Base-by-base conservation (phyloP, 805 yeast species). In the Lachancea nothofagi region DNA sequence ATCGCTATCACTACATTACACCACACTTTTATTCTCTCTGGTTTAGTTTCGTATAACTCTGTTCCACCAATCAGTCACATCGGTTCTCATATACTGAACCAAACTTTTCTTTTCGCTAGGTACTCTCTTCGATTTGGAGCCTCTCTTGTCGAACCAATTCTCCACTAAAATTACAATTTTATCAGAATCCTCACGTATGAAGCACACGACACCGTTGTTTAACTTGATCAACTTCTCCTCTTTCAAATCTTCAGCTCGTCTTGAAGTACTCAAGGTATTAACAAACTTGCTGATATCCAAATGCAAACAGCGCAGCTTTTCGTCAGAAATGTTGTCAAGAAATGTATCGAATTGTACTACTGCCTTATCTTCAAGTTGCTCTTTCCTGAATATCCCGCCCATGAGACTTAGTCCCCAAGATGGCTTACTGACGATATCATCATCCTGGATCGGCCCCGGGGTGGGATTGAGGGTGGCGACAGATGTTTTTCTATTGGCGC, bases 191-290 rank as follows among this genome's bases (percentile, higher is more conserved):
- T 52, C 50, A n/a, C 38, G 41, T 14, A 59, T 38, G 33, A 57
- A 61, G 46, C 64, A 59, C 9, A 59, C 38, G 19, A 61, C 32
- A 0, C 65, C 65, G 37, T 61, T 61, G 38, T 53, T 57, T 17
- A 59, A 45, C 21, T 57, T 58, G 5, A 56, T 23, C 22, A 61
- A 41, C 35, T 59, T 51, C 36, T 55, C 60, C 13, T 59, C 62
- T 8, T 30, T 35, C n/a, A 52, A 29, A 23, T 40, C 46, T 8
- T 28, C 20, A 4, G 42, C 37, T 20, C 43, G 40, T 32, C 34
- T 44, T 4, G 61, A 50, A 17, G 42, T 45, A 18, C 45, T 36
- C 22, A 57, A 24, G 10, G 49, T 43, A 7, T 29, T 28, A 15
- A 50, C 17, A 34, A 55, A 47, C 12, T 41, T 38, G 7, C 47